phyloP scores from a whole-genome alignment of 148 eudicot species.

The Amaranthus cruentus region DNA sequence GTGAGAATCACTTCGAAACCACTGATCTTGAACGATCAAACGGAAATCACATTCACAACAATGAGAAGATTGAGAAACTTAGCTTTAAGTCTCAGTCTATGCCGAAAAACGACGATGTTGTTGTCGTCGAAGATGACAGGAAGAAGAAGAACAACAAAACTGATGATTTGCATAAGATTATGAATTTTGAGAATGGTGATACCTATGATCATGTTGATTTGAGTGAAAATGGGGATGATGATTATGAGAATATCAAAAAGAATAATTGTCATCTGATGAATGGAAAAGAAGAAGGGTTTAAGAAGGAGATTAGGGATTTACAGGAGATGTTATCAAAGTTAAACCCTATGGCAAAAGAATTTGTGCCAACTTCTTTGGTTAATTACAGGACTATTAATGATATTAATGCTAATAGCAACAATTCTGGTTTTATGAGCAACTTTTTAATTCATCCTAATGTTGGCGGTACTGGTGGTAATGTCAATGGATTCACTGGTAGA shows the following conservation, averaged over 20 bases:
- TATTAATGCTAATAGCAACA: slow-evolving; percentile 14
- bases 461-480: slow-evolving; percentile 32
- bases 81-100: slow-evolving; percentile 16
- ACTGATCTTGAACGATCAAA: slow-evolving; percentile 45
- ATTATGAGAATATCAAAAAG: slow-evolving; percentile 9
- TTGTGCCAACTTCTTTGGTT: slow-evolving; percentile 54
- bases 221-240: slow-evolving; percentile 6
- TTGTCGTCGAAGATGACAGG: slow-evolving; percentile 9
- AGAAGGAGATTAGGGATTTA: slow-evolving; percentile 64
- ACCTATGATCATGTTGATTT: slow-evolving; percentile 1
- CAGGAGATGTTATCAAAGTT: slow-evolving; percentile 69
- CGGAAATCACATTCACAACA: slow-evolving; percentile 24
- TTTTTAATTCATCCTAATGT: slow-evolving; percentile 37
- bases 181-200: not conserved
- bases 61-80: slow-evolving; percentile 11
- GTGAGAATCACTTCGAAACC: slow-evolving; percentile 29
- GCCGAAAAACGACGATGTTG: not conserved
- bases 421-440: slow-evolving; percentile 36
- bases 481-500: slow-evolving; percentile 40
- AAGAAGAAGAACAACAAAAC: slow-evolving; percentile 3
- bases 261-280: not conserved
- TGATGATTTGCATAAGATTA: not conserved
- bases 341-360: slow-evolving; percentile 82
- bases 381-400: slow-evolving; percentile 13
- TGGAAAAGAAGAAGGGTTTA: slow-evolving; percentile 42